These are phyloP conservation scores for Calonectria fujianensis DNA, from an alignment of 2,329 filamentous ascomycete genomes.

Conservation along the genomic window DNA sequence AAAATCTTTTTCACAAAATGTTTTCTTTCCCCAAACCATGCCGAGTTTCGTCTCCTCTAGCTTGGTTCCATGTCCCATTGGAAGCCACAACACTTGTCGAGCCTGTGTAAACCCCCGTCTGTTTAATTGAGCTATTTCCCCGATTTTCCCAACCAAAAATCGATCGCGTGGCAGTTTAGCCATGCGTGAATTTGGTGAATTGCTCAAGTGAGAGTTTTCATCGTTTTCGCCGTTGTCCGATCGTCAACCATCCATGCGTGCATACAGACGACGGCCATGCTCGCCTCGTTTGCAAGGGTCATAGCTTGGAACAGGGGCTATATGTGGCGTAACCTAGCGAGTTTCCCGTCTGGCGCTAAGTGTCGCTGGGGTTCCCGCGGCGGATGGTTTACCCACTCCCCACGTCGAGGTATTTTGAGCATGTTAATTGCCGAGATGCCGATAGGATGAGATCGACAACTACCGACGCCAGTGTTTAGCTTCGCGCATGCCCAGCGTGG, in stretches of 20 bases:
- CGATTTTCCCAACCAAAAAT: neutral
- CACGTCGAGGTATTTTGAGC: constrained; percentile 11
- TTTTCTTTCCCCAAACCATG: neutral
- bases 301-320: neutral
- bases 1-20: no score
- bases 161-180: neutral
- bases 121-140: neutral
- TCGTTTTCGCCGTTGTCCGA: neutral
- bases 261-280: neutral
- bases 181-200: neutral
- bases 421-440: constrained; percentile 23
- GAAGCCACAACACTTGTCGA: neutral
- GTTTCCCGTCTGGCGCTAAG: neutral
- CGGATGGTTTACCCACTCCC: neutral
- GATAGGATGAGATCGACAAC: neutral
- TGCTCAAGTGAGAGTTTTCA: neutral
- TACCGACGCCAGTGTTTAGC: neutral
- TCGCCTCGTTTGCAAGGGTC: neutral
- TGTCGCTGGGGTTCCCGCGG: neutral
- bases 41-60: neutral
- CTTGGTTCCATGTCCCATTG: neutral
- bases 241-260: neutral
- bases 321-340: neutral
- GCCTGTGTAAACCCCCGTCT: neutral
- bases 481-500: neutral